phyloP scores from a whole-genome alignment of 225 moss, liverwort and hornwort species.

The Marchantia paleacea region DNA sequence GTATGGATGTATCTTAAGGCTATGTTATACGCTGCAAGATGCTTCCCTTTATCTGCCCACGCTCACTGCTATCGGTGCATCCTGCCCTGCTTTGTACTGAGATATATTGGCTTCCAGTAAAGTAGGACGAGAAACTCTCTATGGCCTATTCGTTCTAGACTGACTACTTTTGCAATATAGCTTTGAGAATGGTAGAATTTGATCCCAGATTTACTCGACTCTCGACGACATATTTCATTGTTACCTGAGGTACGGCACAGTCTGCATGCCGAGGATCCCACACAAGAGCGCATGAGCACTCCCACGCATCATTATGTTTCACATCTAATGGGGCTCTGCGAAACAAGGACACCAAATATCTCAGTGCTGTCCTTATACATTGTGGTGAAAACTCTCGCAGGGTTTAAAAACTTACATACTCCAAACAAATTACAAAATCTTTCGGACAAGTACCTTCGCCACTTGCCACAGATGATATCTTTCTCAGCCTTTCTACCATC shows the following conservation, averaged over 20 bases:
- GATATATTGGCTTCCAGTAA: background rate
- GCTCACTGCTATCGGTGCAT: background rate
- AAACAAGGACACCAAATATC: background rate
- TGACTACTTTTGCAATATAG: background rate
- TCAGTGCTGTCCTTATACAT: background rate
- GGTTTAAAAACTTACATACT: too few species aligned
- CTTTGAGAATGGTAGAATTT: background rate
- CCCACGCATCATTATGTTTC: slow-evolving; percentile 34
- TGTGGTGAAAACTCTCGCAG: background rate
- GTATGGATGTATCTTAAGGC: too few species aligned
- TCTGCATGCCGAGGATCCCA: slow-evolving; percentile 54
- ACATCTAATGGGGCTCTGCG: slow-evolving; percentile 37
- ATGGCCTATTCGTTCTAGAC: background rate
- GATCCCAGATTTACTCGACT: background rate
- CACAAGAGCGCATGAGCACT: slow-evolving; percentile 45
- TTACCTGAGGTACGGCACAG: slow-evolving; percentile 49
- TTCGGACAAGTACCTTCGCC: slow-evolving; percentile 35
- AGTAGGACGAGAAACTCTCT: background rate
- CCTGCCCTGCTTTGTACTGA: background rate
- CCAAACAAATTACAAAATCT: too few species aligned
- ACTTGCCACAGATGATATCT: slow-evolving; percentile 42
- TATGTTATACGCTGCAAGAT: too few species aligned
- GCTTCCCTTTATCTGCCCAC: too few species aligned
- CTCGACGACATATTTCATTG: background rate
- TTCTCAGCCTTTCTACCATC: slow-evolving; percentile 34